phyloP scores from a whole-genome alignment of 257 asterid species.

The Jaltomata sinuosa region DNA sequence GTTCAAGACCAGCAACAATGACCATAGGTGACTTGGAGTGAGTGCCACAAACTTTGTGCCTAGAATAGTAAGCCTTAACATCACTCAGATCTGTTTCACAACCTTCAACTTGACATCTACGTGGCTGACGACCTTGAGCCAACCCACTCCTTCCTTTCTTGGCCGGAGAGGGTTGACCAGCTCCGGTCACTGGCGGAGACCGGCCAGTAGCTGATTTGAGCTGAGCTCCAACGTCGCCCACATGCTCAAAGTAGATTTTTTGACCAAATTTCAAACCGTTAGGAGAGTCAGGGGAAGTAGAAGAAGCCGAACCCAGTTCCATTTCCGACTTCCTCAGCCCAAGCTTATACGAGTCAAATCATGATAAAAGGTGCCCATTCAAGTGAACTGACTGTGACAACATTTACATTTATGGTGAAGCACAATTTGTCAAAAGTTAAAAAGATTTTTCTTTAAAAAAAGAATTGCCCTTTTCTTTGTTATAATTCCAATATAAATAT shows the following conservation, averaged over 20 bases:
- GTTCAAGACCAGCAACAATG: constrained; percentile 72
- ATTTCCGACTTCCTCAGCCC: constrained; percentile 43
- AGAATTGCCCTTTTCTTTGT: not conserved
- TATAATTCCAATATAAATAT: too few relatives aligned
- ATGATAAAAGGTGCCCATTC: not conserved
- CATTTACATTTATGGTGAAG: not conserved
- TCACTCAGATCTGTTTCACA: constrained; percentile 86
- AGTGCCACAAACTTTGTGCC: constrained; percentile 83
- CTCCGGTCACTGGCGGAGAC: constrained; percentile 7
- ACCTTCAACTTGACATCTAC: constrained; percentile 90
- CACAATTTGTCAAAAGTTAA: not conserved
- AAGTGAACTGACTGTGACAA: not conserved
- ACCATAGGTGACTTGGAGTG: constrained; percentile 82
- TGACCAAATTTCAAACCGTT: constrained; percentile 67
- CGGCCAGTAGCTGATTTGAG: constrained; percentile 12
- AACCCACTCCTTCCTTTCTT: constrained; percentile 50
- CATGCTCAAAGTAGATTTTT: constrained; percentile 71
- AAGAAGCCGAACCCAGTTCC: constrained; percentile 58
- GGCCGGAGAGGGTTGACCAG: constrained; percentile 20
- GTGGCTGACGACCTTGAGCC: constrained; percentile 49
- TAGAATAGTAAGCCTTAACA: constrained; percentile 81
- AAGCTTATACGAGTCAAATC: constrained; percentile 4
- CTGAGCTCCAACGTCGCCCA: constrained; percentile 26
- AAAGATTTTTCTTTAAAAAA: not conserved
- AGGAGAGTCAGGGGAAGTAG: constrained; percentile 32